Conservation (phyloP, 2,329 filamentous ascomycete genomes). For the Ceratocystis papillata region DNA sequence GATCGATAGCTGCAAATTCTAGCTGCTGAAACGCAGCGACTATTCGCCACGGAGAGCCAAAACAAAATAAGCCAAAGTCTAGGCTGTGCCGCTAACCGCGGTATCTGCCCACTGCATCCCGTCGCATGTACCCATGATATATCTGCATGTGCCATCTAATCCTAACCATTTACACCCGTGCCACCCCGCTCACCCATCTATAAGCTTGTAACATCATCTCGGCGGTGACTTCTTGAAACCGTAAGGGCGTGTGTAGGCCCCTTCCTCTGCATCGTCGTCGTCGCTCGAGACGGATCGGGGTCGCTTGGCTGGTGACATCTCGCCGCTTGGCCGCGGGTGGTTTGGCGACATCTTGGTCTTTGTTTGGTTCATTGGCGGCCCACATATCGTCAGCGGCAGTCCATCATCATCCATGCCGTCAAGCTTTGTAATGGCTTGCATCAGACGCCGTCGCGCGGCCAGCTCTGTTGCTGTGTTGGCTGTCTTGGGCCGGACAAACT, state of each 20-base stretch:
- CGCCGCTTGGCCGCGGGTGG: constrained; percentile 33
- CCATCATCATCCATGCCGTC: constrained; percentile 30
- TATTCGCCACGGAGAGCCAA: too few relatives aligned
- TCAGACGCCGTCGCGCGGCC: constrained; percentile 42
- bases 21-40: too few relatives aligned
- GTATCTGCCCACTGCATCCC: too few relatives aligned
- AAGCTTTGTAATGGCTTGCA: constrained; percentile 38
- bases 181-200: too few relatives aligned
- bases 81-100: too few relatives aligned
- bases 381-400: not conserved
- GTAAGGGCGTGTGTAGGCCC: not conserved
- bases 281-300: constrained; percentile 29
- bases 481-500: constrained; percentile 43
- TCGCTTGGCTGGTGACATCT: constrained; percentile 39
- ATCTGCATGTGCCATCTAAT: too few relatives aligned
- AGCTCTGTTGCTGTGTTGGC: constrained; percentile 44
- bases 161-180: too few relatives aligned
- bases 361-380: not conserved
- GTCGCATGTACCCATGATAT: too few relatives aligned
- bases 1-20: too few relatives aligned
- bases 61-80: too few relatives aligned
- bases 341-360: constrained; percentile 9
- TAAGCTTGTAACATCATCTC: not conserved
- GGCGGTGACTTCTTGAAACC: not conserved
- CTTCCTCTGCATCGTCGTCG: constrained; percentile 2